Evolutionary conservation across 768 basidiomycete genomes (phyloP), one percentile per base, ranked within the genome.

Genomic region (Xerocomus brunneocitrinus): DNA sequence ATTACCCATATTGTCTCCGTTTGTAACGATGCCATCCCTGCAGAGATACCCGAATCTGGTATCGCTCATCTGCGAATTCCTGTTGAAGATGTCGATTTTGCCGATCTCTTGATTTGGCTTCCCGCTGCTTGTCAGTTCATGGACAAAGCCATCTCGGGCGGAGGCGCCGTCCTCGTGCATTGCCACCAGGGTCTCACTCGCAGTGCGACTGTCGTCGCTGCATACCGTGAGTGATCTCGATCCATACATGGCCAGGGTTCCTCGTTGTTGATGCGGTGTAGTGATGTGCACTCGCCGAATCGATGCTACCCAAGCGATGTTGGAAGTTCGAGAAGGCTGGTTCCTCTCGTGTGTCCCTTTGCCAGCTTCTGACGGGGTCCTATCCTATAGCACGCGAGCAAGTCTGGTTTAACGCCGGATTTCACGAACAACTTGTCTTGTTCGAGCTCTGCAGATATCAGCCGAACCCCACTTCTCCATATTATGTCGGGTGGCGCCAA

Each of bases 1-100:
- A 85, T 91, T 56, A 88, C 87, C 5, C 89, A 91, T 69, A 82
- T 91, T 47, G 67, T 91, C 16, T 90, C 88, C 43, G 87, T 89
- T 50, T 90, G 89, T 62, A 67, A 72, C 34, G 89, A 91, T 50
- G 75, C 76, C 5, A 86, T 88, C 47, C 85, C 86, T 41, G 81
- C 84, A 44, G 87, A 89, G 58, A 67, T 80, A 27, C 83, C 85
- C 24, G 80, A 82, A 62, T 87, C 85, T 55, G 86, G 85, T 22
- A 76, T 86, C 47, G 69, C 68, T 44, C 89, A 91, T 67, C 73
- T 85, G 71, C 84, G 85, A 53, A 84, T 91, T 62, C 74, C 79
- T 52, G 79, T 87, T 30, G 80, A 85, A 59, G 85, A 87, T 64
- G 78, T 84, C 55, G 82, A 84, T 67, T 84, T 84, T 55, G 84